Evolutionary conservation across 345 rosid species (phyloP), one percentile per base, ranked within the genome.

Genomic region (Aegle marmelos): DNA sequence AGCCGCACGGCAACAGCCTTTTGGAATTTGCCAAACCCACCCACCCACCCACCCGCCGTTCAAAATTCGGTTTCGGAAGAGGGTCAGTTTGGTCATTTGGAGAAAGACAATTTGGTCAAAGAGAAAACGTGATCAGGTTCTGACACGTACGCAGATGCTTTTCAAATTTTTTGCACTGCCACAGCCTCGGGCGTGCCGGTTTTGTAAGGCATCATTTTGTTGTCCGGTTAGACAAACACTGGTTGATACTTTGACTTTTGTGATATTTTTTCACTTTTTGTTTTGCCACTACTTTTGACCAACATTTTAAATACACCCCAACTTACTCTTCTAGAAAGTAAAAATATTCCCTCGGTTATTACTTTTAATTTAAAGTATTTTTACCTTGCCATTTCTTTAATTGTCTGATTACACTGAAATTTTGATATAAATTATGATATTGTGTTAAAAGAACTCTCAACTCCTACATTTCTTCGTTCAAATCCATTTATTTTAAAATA

Each of bases 181-280:
- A 60, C 65, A 45, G 60, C 27, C 48, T 19, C 79, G 65, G 58
- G 84, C 83, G 86, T 85, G 90, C 81, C 82, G 74, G 84, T 45
- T 78, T 61, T 39, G 78, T 13, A 68, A 79, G 82, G 68, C 82
- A 84, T 84, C 74, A 81, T 79, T 64, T 83, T 81, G 85, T 86
- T 80, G 88, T 86, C 88, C 81, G 79, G 74, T 69, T 81, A 27
- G 73, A 75, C 77, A 76, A 78, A 72, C 54, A 75, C 63, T 66
- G 56, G 78, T 74, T 66, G 75, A 79, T 74, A 24, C 76, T 87
- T 83, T 84, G 88, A 81, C 86, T 74, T 72, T 72, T 41, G 4
- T 6, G 6, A 17, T 5, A 1, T 53, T 41, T 2, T 34, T 11
- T 6, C 11, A 41, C 61, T 16, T 67, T 82, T 58, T 39, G 28